Evolutionary conservation across 2,329 filamentous ascomycete genomes (phyloP), one percentile per base, ranked within the genome.

Genomic region (Cladobotryum protrusum): DNA sequence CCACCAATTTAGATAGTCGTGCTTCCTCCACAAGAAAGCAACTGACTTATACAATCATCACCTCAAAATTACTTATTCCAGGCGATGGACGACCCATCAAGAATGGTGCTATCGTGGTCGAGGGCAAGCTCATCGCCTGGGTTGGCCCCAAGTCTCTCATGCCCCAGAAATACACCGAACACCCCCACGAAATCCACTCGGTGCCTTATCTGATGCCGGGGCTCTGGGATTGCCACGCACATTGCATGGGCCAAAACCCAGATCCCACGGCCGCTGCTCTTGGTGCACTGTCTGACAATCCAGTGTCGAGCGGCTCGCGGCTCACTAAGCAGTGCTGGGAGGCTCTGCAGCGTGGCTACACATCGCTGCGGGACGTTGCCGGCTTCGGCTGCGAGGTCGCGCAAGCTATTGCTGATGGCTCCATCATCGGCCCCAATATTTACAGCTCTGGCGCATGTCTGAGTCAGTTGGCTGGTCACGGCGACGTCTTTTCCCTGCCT

Each of bases 181-280:
- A 52, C 2, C 52, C 61, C 3, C 61, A 66, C 50, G 57, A 56
- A 34, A 49, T 43, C 57, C 56, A 56, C 54, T 42, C 45, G 17
- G 70, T 76, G 18, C 67, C 70, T 0, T 67, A 72, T 13, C 57
- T 75, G 4, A 71, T 78, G 62, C 75, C 75, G 0, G 75, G 76
- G 1, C 67, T 79, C 15, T 78, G 75, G 75, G 76, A 79, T 50
- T 72, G 67, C 53, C 75, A 78, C 57, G 65, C 68, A 1, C 76
- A 78, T 56, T 73, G 72, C 51, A 55, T 65, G 3, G 75, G 71
- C n/a, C 52, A 59, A 4, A 59, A 59, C 17, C 57, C 57, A 29
- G 50, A 61, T 8, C 13, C 35, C 8, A 35, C 20, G 7, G 24
- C 61, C 42, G 43, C 59, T 48, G 45, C 59, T 40, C 54, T 62